phyloP scores from a whole-genome alignment of 306 rosid species.

The Oxytropis ochrocephala region DNA sequence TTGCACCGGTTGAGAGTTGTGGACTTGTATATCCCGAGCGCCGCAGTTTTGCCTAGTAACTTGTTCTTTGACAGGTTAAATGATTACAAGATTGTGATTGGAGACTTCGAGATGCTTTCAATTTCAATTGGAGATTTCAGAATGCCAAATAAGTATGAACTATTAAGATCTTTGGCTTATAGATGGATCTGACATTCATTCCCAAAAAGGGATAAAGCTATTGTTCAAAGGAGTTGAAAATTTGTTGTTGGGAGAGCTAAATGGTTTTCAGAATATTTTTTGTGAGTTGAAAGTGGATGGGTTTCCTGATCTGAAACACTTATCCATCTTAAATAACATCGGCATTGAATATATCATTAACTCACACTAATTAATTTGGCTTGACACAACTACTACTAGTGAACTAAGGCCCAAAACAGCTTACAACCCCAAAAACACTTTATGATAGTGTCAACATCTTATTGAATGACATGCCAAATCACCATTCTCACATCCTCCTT shows the following conservation, averaged over 20 bases:
- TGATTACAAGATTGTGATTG: conserved; percentile 26
- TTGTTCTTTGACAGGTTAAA: conserved; percentile 13
- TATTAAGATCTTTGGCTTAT: conserved; percentile 16
- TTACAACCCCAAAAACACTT: no score
- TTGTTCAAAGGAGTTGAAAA: conserved; percentile 29
- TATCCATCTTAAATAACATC: conserved; percentile 17
- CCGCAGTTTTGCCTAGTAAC: background rate
- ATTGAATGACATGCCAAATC: no score
- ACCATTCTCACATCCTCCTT: no score
- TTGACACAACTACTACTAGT: no score
- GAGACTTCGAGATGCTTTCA: conserved; percentile 15
- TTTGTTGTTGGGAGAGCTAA: no score
- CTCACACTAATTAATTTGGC: no score
- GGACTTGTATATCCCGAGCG: no score
- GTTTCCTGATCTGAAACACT: conserved; percentile 26
- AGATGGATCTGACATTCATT: background rate
- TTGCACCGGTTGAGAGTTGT: no score
- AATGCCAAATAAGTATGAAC: conserved; percentile 6
- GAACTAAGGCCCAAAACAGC: no score
- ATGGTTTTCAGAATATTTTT: conserved; percentile 15
- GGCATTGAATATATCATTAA: conserved; percentile 2
- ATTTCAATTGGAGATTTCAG: background rate
- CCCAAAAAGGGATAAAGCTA: conserved; percentile 16
- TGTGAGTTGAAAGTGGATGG: conserved; percentile 12
- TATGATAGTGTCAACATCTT: no score